Base-by-base conservation (phyloP, 2,329 filamentous ascomycete genomes). In the Sphaerulina musiva region DNA sequence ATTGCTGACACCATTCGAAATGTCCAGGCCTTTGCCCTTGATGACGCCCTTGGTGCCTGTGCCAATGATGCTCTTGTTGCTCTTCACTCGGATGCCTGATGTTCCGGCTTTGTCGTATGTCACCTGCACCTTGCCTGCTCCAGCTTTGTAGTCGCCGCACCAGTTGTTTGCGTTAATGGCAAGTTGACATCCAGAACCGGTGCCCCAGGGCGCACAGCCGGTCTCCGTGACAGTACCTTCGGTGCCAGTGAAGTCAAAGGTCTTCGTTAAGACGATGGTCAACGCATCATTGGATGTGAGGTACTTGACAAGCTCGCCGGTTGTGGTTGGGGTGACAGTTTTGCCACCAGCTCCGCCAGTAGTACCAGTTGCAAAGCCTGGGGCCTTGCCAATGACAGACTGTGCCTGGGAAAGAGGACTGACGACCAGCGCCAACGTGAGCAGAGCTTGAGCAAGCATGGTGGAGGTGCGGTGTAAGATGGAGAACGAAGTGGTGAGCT, bases 111-210 rank as follows among this genome's bases (percentile, higher is more conserved):
- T 72, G 67, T 84, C 80, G 72, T 83, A 82, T 52, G 66, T 71
- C 6, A 69, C 59, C 10, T 56, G 47, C 10, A 63, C 60, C 1
- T 54, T 29, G 1, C 14, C 26, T 9, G 54, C 57, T n/a, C 31
- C 48, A 10, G 29, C 38, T 20, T 56, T 32, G 36, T 59, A 55
- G 54, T 59, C 26, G 10, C 36, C 69, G 68, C 81, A 84, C 77
- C 79, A 81, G 64, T 74, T 64, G 65, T 82, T 70, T 71, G 80
- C 72, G 72, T 83, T 80, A 67, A 85, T 83, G 59, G 69, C 82
- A 82, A 11, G 66, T 75, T 26, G 62, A 81, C 9, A 10, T 64
- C 78, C 80, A 70, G 56, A n/a, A 1, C 38, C 59, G n/a, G 59
- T 61, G 4, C 62, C 63, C 63, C 63, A 64, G 2, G 81, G 81